These are phyloP conservation scores for Ramularia collo-cygni DNA, from an alignment of 2,329 filamentous ascomycete species.

Conservation along the genomic window DNA sequence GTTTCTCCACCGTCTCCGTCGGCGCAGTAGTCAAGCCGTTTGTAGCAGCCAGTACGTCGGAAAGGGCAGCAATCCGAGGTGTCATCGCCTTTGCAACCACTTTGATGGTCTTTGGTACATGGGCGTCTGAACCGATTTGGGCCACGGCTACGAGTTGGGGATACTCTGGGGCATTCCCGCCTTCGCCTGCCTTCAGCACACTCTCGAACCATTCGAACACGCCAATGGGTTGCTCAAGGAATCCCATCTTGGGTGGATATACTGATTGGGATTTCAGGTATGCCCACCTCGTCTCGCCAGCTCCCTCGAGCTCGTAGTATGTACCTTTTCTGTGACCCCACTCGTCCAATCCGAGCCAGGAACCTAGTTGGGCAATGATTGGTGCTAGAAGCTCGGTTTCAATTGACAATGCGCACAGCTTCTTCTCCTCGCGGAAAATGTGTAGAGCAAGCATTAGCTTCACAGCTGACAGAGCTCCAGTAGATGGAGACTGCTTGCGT, in stretches of 20 bases:
- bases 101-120: slow-evolving; percentile 3
- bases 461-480: slow-evolving; percentile 10
- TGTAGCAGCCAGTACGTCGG: slow-evolving; percentile 19
- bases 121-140: slow-evolving; percentile 10
- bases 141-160: slow-evolving; percentile 22
- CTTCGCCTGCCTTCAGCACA: slow-evolving; percentile 11
- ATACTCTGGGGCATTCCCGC: slow-evolving; percentile 13
- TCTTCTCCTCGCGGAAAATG: slow-evolving; percentile 81
- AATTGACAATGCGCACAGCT: slow-evolving; percentile 51
- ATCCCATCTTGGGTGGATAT: slow-evolving; percentile 5
- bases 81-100: slow-evolving; percentile 15
- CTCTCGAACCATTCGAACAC: slow-evolving; percentile 29
- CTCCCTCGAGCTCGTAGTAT: slow-evolving; percentile 57
- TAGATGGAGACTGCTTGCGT: slow-evolving; percentile 1
- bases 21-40: slow-evolving; percentile 17
- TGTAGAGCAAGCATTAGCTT: slow-evolving; percentile 62
- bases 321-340: slow-evolving; percentile 50
- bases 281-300: slow-evolving; percentile 44
- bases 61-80: slow-evolving; percentile 20
- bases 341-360: slow-evolving; percentile 69
- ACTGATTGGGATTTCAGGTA: slow-evolving; percentile 21
- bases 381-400: slow-evolving; percentile 49
- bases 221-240: slow-evolving; percentile 24
- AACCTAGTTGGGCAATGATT: slow-evolving; percentile 69
- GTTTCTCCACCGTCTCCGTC: slow-evolving; percentile 44